Percentiles rank a stretch among this genome's conserved stretches.
phyloP scores from a whole-genome alignment of 1,284 basidiomycete genomes.

The Ceratobasidium papillatum region DNA sequence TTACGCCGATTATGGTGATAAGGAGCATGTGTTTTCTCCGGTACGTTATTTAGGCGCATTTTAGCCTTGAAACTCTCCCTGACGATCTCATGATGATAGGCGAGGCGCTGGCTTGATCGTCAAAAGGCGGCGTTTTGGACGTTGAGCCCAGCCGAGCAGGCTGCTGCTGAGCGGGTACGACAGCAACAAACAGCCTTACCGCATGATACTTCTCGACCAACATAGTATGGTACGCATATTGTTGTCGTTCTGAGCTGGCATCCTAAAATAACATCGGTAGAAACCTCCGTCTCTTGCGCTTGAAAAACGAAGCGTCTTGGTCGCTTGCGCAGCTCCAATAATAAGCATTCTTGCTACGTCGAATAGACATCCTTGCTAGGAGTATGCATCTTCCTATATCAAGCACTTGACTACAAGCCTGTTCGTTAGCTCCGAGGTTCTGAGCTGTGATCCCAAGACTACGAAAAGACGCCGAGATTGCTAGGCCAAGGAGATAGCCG shows the following conservation, averaged over 20 bases:
- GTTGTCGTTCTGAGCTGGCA: not conserved
- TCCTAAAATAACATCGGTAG: not conserved
- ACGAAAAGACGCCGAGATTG: slow-evolving; percentile 23
- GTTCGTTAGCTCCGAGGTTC: not conserved
- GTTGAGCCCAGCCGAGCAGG: slow-evolving; percentile 32
- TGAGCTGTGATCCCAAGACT: not conserved
- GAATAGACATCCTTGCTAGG: not conserved
- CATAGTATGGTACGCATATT: not conserved
- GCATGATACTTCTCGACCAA: slow-evolving; percentile 8
- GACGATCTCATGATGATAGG: slow-evolving; percentile 9
- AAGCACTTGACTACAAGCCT: not conserved
- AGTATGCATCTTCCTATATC: not conserved
- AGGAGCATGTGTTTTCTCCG: slow-evolving; percentile 40
- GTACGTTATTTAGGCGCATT: not conserved
- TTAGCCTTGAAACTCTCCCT: not conserved
- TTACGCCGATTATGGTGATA: slow-evolving; percentile 34
- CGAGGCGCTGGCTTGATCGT: slow-evolving; percentile 39
- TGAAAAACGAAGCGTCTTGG: not conserved
- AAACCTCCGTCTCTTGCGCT: not conserved
- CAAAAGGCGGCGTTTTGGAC: slow-evolving; percentile 38
- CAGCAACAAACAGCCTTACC: slow-evolving; percentile 10
- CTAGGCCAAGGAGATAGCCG: not conserved
- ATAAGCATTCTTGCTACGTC: not conserved
- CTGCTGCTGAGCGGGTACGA: slow-evolving; percentile 10
- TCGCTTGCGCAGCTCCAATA: not conserved